phyloP scores from a whole-genome alignment of 176 grass and related monocot species.

The Hyparrhenia diplandra region DNA sequence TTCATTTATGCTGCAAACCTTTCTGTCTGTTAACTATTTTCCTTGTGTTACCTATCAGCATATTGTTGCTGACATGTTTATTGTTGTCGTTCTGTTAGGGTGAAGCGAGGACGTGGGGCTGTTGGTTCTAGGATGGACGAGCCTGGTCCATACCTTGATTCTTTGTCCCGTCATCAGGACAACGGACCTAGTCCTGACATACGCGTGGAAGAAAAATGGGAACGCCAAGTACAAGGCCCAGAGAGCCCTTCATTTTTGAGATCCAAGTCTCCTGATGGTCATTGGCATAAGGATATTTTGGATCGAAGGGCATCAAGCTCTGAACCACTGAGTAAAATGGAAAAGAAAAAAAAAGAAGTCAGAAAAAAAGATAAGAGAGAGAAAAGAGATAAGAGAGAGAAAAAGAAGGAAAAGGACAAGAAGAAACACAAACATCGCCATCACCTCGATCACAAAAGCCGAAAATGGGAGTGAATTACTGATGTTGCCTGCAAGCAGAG shows the following conservation, averaged over 20 bases:
- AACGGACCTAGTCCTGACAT: constrained; percentile 22
- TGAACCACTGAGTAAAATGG: too few species aligned
- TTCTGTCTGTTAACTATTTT: background rate
- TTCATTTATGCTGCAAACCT: background rate
- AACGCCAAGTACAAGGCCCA: constrained; percentile 47
- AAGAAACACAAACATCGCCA: too few species aligned
- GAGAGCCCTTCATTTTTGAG: constrained; percentile 59
- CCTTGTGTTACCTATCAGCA: background rate
- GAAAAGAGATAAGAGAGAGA: background rate
- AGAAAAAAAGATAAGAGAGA: too few species aligned
- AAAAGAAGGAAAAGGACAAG: too few species aligned
- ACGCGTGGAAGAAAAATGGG: constrained; percentile 58
- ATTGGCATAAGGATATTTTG: background rate
- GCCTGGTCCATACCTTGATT: constrained; percentile 61
- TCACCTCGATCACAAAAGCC: too few species aligned
- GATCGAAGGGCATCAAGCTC: too few species aligned
- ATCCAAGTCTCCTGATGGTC: constrained; percentile 32
- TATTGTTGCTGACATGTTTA: constrained; percentile 3
- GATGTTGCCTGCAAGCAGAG: background rate
- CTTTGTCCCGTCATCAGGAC: constrained; percentile 18
- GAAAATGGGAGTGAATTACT: constrained; percentile 8
- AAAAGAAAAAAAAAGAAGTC: background rate
- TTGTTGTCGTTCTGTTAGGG: constrained; percentile 36
- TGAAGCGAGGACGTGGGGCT: constrained; percentile 70
- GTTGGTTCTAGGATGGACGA: constrained; percentile 96